Percentiles rank a stretch among this genome's conserved stretches.
These are phyloP conservation scores for Plasmodium knowlesi DNA, from an alignment of 169 alveolate species.

Conservation along the genomic window DNA sequence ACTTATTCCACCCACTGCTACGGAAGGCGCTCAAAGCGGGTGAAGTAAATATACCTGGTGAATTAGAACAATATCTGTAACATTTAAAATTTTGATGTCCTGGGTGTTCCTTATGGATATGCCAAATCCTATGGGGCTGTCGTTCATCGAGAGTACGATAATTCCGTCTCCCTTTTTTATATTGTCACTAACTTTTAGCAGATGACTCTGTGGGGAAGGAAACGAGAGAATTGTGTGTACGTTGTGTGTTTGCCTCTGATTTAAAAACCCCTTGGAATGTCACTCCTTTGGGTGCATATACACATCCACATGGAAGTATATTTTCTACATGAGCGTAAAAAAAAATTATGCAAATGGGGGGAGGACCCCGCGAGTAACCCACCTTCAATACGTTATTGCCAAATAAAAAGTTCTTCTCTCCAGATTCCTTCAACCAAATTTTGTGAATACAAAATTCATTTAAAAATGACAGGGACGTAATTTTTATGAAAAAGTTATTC, in stretches of 20 bases:
- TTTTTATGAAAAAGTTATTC: slow-evolving; percentile 64
- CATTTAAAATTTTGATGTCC: slow-evolving; percentile 58
- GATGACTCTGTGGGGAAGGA: slow-evolving; percentile 38
- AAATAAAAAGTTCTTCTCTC: slow-evolving; percentile 64
- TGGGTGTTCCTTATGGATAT: slow-evolving; percentile 69
- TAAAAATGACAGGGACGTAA: slow-evolving; percentile 56
- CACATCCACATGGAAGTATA: background rate
- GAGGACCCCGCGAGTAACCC: background rate
- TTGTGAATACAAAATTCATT: slow-evolving; percentile 72
- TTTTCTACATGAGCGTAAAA: background rate
- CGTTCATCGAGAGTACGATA: slow-evolving; percentile 64
- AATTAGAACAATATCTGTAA: slow-evolving; percentile 57
- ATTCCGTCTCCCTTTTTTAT: slow-evolving; percentile 74
- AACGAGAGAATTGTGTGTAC: background rate
- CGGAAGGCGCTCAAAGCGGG: background rate
- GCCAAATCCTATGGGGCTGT: slow-evolving; percentile 76
- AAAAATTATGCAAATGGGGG: background rate
- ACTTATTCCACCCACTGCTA: background rate
- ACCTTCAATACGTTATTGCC: slow-evolving; percentile 75
- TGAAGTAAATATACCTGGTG: slow-evolving; percentile 61
- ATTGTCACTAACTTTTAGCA: slow-evolving; percentile 66
- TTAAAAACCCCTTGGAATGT: background rate
- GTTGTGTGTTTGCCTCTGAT: background rate
- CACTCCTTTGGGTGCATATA: background rate
- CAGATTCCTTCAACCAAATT: slow-evolving; percentile 74